Percentiles rank a stretch among this genome's conserved stretches.
Conservation (phyloP, 225 moss, liverwort and hornwort genomes). For the Marchantia polymorpha region DNA sequence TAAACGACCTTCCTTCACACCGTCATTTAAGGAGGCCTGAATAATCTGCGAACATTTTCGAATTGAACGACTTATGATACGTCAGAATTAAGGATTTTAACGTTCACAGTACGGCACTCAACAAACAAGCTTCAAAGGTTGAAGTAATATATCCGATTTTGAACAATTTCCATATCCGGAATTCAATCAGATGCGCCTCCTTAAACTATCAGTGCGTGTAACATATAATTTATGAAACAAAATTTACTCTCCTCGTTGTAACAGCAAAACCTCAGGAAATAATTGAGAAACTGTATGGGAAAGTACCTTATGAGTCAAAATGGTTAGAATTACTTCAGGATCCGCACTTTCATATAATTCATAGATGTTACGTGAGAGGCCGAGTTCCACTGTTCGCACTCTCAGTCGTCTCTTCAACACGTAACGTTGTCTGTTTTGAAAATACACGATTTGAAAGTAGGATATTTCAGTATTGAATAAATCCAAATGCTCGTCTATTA, state of each 20-base stretch:
- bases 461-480: neutral
- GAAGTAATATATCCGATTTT: neutral
- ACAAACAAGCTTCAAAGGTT: neutral
- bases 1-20: conserved; percentile 86
- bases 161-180: neutral
- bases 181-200: neutral
- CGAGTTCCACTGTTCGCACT: conserved; percentile 79
- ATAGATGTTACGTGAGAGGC: conserved; percentile 60
- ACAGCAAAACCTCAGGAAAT: neutral
- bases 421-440: conserved; percentile 55
- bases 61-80: neutral
- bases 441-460: neutral
- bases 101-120: neutral
- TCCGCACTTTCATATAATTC: conserved; percentile 85
- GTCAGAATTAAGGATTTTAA: neutral
- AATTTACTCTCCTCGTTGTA: neutral
- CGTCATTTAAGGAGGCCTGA: conserved; percentile 88
- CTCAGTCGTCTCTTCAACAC: conserved; percentile 76
- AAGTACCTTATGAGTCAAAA: conserved; percentile 90
- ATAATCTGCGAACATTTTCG: conserved; percentile 59
- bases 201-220: neutral
- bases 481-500: no score
- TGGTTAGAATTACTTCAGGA: conserved; percentile 85
- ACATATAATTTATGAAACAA: neutral
- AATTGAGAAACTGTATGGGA: neutral